phyloP scores from a whole-genome alignment of 352 stramenopile species.

The Globisporangium emineosum region DNA sequence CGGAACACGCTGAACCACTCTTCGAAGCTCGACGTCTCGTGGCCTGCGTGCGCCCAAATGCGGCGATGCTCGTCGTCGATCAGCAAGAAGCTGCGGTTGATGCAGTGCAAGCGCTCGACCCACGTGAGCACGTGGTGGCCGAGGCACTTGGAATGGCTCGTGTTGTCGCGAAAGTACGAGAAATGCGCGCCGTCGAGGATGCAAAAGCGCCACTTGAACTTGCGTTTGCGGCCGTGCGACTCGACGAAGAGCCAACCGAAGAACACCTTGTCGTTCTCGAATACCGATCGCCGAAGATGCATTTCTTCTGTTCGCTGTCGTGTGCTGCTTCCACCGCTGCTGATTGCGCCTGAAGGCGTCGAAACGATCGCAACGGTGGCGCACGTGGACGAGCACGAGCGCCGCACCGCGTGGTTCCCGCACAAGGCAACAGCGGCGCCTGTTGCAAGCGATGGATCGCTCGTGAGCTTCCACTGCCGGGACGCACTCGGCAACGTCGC shows the following conservation, averaged over 20 bases:
- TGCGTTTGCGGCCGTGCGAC: constrained; percentile 25
- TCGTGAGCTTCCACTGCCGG: constrained; percentile 12
- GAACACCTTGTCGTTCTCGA: constrained; percentile 21
- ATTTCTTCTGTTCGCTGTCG: not conserved
- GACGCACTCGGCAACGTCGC: constrained; percentile 22
- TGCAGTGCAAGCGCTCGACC: constrained; percentile 38
- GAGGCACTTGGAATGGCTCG: constrained; percentile 10
- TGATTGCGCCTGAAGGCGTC: not conserved
- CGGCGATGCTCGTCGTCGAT: constrained; percentile 23
- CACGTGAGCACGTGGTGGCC: constrained; percentile 18
- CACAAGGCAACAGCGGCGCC: not conserved
- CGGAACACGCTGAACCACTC: constrained; percentile 32
- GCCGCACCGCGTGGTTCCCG: constrained; percentile 8
- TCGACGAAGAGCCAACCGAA: constrained; percentile 37
- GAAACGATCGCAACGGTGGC: not conserved
- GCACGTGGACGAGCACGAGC: constrained; percentile 11
- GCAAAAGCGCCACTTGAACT: constrained; percentile 41
- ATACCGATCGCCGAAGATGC: constrained; percentile 5
- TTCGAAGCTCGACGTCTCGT: constrained; percentile 32
- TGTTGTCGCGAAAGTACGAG: constrained; percentile 24
- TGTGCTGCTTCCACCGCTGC: not conserved
- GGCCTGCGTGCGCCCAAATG: constrained; percentile 36
- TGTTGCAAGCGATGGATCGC: not conserved
- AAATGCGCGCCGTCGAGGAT: constrained; percentile 35
- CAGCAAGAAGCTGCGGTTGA: constrained; percentile 43